A percentile compares a stretch with the other conserved stretches of the same genome.
These are phyloP conservation scores for Boletus eberwhitei DNA, from an alignment of 768 basidiomycete species.

Conservation along the genomic window DNA sequence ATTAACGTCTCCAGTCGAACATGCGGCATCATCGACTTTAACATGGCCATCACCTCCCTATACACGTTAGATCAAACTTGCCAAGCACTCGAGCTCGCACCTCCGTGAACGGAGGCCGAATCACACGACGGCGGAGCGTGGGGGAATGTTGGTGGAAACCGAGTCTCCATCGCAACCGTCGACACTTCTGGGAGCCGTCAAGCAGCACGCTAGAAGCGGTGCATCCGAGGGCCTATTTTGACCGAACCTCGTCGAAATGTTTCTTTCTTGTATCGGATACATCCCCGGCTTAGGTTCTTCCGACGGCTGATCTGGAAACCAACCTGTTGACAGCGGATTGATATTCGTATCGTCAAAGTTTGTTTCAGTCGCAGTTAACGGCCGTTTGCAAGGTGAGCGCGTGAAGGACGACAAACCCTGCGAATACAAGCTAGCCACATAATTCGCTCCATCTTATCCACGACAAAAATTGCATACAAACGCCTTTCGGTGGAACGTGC, in stretches of 20 bases:
- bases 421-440: conserved; percentile 45
- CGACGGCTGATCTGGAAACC: too few relatives aligned
- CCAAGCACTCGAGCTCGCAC: conserved; percentile 6
- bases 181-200: conserved; percentile 39
- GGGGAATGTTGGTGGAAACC: conserved; percentile 65
- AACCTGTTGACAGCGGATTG: too few relatives aligned
- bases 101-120: conserved; percentile 67
- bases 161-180: conserved; percentile 70
- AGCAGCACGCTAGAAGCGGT: neutral
- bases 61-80: neutral
- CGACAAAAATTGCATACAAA: conserved; percentile 62
- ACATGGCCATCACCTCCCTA: conserved; percentile 66
- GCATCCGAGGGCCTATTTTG: conserved; percentile 34
- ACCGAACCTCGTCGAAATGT: neutral
- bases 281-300: conserved; percentile 25
- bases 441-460: conserved; percentile 66
- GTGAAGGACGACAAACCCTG: neutral
- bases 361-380: conserved; percentile 40
- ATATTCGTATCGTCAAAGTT: neutral
- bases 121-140: conserved; percentile 69
- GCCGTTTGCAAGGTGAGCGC: conserved; percentile 27
- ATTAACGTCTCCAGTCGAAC: too few relatives aligned
- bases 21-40: conserved; percentile 46
- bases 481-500: conserved; percentile 34
- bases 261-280: conserved; percentile 48